These are phyloP conservation scores for Zelopaecilomyces penicillatus DNA, from an alignment of 2,329 filamentous ascomycete genomes.

Conservation along the genomic window DNA sequence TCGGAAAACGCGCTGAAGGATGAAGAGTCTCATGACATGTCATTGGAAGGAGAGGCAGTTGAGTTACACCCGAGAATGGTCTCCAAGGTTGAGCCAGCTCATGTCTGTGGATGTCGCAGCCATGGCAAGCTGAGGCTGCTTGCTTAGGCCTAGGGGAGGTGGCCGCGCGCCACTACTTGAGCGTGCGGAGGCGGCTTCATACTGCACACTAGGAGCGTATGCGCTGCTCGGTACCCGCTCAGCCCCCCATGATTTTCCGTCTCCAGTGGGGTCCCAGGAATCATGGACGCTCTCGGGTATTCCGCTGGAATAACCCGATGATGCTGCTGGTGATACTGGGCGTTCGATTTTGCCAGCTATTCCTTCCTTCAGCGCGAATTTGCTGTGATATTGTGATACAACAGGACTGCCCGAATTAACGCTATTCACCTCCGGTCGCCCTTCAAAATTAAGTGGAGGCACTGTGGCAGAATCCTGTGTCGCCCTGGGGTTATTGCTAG, in stretches of 20 bases:
- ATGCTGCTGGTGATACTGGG: conserved; percentile 38
- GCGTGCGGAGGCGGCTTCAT: conserved; percentile 31
- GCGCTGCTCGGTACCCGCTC: conserved; percentile 44
- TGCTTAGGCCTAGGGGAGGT: conserved; percentile 31
- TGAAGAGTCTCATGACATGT: conserved; percentile 8
- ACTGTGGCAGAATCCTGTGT: conserved; percentile 63
- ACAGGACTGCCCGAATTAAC: conserved; percentile 64
- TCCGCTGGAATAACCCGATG: conserved; percentile 54
- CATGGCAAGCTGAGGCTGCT: conserved; percentile 42
- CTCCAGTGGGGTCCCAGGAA: conserved; percentile 41
- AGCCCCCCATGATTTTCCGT: conserved; percentile 39
- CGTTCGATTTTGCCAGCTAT: conserved; percentile 56
- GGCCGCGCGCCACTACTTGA: conserved; percentile 23
- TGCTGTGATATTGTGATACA: conserved; percentile 49
- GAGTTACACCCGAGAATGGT: conserved; percentile 23
- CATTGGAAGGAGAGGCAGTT: not conserved
- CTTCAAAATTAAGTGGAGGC: conserved; percentile 59
- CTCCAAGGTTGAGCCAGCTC: conserved; percentile 71
- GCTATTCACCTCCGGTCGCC: conserved; percentile 52
- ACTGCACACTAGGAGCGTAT: conserved; percentile 40
- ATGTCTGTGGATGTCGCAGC: conserved; percentile 54
- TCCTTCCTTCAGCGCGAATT: conserved; percentile 45
- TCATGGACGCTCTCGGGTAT: conserved; percentile 56
- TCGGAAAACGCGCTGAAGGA: conserved; percentile 10
- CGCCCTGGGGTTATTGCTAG: conserved; percentile 29